Percentiles rank a stretch among this genome's conserved stretches.
These are phyloP conservation scores for Fraxinus floribunda DNA, from an alignment of 305 asterid species.

Conservation along the genomic window DNA sequence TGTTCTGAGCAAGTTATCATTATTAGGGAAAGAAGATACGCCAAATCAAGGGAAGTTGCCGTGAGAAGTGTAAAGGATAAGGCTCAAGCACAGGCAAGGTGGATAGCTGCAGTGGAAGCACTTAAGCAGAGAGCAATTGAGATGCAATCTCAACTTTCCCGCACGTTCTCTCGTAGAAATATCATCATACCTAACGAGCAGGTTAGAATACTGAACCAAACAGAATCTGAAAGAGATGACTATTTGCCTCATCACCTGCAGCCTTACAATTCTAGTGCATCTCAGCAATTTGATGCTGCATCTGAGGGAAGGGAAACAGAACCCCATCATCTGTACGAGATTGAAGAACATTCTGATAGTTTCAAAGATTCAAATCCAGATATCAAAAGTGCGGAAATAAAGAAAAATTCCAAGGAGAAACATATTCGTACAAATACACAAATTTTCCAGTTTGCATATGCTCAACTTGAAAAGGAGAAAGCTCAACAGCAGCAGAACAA, in stretches of 20 bases:
- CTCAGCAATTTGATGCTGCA: slow-evolving; percentile 26
- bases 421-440: slow-evolving; percentile 69
- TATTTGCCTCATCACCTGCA: not conserved
- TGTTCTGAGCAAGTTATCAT: slow-evolving; percentile 65
- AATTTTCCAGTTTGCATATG: slow-evolving; percentile 82
- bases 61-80: slow-evolving; percentile 68
- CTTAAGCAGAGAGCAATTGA: slow-evolving; percentile 45
- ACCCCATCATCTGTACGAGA: slow-evolving; percentile 29
- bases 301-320: slow-evolving; percentile 34
- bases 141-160: slow-evolving; percentile 46
- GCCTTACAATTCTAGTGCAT: slow-evolving; percentile 21
- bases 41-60: slow-evolving; percentile 89
- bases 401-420: slow-evolving; percentile 50
- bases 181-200: slow-evolving; percentile 30
- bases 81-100: slow-evolving; percentile 63
- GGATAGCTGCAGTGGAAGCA: slow-evolving; percentile 58
- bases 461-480: slow-evolving; percentile 83
- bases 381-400: slow-evolving; percentile 41
- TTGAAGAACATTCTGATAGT: slow-evolving; percentile 46
- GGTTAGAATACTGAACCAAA: slow-evolving; percentile 26
- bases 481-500: slow-evolving; percentile 63
- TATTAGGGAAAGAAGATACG: slow-evolving; percentile 57
- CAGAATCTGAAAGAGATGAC: not conserved
- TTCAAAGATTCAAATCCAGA: slow-evolving; percentile 41
- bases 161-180: slow-evolving; percentile 52